These are phyloP conservation scores for Hypoxylon perforatum DNA, from an alignment of 495 filamentous ascomycete genomes.

Conservation along the genomic window DNA sequence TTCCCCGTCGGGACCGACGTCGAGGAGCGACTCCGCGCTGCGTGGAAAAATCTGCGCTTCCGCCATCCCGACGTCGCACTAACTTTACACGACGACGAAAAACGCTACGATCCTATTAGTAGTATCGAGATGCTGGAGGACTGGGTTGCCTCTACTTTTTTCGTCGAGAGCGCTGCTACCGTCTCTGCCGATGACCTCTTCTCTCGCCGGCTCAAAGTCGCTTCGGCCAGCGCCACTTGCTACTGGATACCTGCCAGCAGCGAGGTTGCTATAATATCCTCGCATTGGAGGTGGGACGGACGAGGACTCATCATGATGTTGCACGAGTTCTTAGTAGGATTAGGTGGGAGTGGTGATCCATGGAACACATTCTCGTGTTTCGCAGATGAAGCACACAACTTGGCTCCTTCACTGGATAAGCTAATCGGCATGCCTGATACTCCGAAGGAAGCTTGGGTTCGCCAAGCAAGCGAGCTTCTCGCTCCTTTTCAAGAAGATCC, in stretches of 20 bases:
- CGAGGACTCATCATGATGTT: conserved; percentile 14
- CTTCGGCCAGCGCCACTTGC: conserved; percentile 6
- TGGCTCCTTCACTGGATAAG: conserved; percentile 7
- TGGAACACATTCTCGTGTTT: neutral
- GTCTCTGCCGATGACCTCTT: conserved; percentile 13
- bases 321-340: neutral
- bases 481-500: conserved; percentile 9
- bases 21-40: conserved; percentile 7
- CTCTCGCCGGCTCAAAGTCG: conserved; percentile 3
- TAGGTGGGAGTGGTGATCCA: neutral
- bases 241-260: conserved; percentile 18
- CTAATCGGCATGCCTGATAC: neutral
- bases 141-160: conserved; percentile 7
- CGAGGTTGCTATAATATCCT: conserved; percentile 12
- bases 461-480: neutral
- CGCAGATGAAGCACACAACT: neutral
- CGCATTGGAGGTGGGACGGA: conserved; percentile 21
- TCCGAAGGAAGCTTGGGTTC: neutral
- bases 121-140: neutral
- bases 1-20: neutral
- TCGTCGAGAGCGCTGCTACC: neutral
- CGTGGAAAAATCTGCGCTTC: conserved; percentile 12
- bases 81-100: conserved; percentile 6
- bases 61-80: conserved; percentile 14
- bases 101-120: conserved; percentile 12